Evolutionary conservation across 78 protist genomes (phyloP).

Genomic region (Monocercomonoides exilis): DNA sequence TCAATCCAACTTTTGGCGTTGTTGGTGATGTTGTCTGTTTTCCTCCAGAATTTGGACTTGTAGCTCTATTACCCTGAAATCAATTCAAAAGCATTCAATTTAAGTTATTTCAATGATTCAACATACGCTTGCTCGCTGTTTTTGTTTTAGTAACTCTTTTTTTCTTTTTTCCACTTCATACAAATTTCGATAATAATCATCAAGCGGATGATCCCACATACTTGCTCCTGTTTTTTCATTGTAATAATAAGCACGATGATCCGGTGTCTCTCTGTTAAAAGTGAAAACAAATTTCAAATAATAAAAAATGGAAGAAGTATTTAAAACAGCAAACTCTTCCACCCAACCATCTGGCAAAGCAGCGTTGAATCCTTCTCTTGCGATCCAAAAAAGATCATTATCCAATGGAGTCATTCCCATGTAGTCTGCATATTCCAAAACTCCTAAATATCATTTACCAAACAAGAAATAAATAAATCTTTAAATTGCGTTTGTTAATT

Average conservation of each 20-base stretch:
- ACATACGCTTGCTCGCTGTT: no score
- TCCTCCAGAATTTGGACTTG: no score
- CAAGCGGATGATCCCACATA: slow-evolving; percentile 43
- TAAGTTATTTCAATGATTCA: no score
- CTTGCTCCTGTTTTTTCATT: slow-evolving; percentile 8
- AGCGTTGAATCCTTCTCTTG: slow-evolving; percentile 24
- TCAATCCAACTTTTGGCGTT: no score
- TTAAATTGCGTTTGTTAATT: no score
- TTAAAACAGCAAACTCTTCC: background rate
- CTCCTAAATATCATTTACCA: background rate
- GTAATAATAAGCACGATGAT: slow-evolving; percentile 16
- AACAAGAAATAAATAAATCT: no score
- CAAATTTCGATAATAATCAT: background rate
- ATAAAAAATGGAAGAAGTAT: background rate
- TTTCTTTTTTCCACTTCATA: slow-evolving; percentile 19
- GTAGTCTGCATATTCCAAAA: background rate
- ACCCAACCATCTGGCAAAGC: slow-evolving; percentile 22
- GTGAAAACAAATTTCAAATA: no score
- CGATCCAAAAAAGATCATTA: slow-evolving; percentile 24
- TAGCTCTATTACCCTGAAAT: no score
- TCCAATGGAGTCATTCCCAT: slow-evolving; percentile 13
- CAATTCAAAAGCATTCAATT: no score
- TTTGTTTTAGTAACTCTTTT: background rate
- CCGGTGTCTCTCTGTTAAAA: background rate
- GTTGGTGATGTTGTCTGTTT: no score